Evolutionary conservation across 1,284 basidiomycete genomes (phyloP).

Genomic region (Porphyrellus sp.): DNA sequence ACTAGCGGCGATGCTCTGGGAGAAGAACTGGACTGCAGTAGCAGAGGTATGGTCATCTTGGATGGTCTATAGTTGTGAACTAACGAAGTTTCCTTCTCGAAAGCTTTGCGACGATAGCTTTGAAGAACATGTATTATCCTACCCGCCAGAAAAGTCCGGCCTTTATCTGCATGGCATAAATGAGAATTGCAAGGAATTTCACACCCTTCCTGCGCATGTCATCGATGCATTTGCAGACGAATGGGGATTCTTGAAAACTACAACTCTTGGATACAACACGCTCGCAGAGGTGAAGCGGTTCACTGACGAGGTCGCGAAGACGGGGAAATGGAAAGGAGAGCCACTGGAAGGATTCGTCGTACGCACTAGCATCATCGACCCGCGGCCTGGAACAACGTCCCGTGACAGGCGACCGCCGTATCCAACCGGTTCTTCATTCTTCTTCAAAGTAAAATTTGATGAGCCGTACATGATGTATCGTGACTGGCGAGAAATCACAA

Average conservation of each 20-base stretch:
- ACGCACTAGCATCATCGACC: conserved; percentile 61
- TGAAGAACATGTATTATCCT: conserved; percentile 94
- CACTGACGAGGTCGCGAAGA: conserved; percentile 64
- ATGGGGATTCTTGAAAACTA: conserved; percentile 88
- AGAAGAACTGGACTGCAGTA: conserved; percentile 85
- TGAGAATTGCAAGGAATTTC: conserved; percentile 66
- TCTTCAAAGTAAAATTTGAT: conserved; percentile 99
- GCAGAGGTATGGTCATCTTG: conserved; percentile 64
- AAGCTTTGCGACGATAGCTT: conserved; percentile 97
- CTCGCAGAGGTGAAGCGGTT: conserved; percentile 73
- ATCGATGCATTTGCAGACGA: conserved; percentile 82
- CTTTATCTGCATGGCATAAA: conserved; percentile 95
- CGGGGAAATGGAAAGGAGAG: conserved; percentile 80
- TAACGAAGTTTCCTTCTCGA: background rate
- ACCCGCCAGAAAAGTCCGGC: conserved; percentile 79
- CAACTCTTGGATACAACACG: conserved; percentile 54
- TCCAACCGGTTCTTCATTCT: conserved; percentile 79
- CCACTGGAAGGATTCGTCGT: conserved; percentile 97
- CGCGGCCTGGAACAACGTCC: conserved; percentile 33
- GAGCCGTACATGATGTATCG: conserved; percentile 99
- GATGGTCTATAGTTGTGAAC: background rate
- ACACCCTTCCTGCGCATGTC: conserved; percentile 64
- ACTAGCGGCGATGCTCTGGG: conserved; percentile 76
- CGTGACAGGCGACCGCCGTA: conserved; percentile 59
- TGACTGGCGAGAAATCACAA: conserved; percentile 95